Conservation (phyloP, 345 rosid species). For the Salix arbutifolia region DNA sequence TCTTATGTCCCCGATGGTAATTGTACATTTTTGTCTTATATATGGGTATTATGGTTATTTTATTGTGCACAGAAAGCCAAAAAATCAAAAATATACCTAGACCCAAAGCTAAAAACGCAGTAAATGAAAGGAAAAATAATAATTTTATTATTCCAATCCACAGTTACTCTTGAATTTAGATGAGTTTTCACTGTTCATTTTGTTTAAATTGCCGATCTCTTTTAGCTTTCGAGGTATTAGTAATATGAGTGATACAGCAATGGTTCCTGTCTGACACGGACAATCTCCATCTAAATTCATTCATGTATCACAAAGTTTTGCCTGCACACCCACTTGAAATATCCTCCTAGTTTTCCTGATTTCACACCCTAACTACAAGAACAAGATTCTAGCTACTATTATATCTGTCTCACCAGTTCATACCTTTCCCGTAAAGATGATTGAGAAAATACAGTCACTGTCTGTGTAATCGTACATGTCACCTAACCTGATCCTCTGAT, state of each 20-base stretch:
- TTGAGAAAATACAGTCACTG: neutral
- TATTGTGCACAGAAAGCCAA: too few relatives aligned
- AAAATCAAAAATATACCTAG: too few relatives aligned
- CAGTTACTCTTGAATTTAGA: too few relatives aligned
- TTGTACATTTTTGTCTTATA: too few relatives aligned
- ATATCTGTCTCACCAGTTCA: slow-evolving; percentile 2
- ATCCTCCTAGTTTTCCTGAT: slow-evolving; percentile 32
- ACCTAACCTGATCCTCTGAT: slow-evolving; percentile 8
- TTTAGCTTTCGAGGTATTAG: too few relatives aligned
- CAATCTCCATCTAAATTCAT: neutral
- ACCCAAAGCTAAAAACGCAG: too few relatives aligned
- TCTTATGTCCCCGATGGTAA: too few relatives aligned
- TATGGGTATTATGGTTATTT: too few relatives aligned
- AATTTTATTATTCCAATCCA: too few relatives aligned
- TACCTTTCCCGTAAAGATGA: neutral
- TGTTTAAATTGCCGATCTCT: too few relatives aligned
- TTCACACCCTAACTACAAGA: slow-evolving; percentile 47
- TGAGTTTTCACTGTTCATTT: too few relatives aligned
- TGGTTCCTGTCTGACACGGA: neutral
- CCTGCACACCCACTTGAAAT: slow-evolving; percentile 30
- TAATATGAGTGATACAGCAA: neutral
- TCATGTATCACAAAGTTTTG: slow-evolving; percentile 1
- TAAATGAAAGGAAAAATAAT: too few relatives aligned
- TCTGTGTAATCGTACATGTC: neutral
- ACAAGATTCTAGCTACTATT: slow-evolving; percentile 31